Evolutionary conservation across 225 moss, liverwort and hornwort genomes (phyloP).

Genomic region (Takakia lepidozioides): DNA sequence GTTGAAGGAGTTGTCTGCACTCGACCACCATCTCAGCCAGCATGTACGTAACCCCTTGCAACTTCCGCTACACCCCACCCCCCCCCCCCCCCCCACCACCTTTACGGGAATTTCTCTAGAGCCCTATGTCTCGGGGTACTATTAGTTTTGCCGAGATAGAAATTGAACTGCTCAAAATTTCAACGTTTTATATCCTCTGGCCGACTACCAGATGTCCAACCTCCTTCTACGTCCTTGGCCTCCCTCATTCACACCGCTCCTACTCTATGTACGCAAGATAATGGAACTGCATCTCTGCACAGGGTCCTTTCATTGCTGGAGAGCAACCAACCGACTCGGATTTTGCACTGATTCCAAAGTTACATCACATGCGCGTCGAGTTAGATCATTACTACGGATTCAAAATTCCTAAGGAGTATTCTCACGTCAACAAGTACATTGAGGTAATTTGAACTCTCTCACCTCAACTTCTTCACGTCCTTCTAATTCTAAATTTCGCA

Average conservation of each 20-base stretch:
- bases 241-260: no score
- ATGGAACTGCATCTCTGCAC: background rate
- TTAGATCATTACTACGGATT: conserved; percentile 55
- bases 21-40: conserved; percentile 55
- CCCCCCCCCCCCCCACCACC: no score
- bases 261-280: no score
- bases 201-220: background rate
- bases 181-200: no score
- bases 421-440: conserved; percentile 57
- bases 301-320: conserved; percentile 87
- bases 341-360: conserved; percentile 77
- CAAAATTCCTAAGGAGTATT: conserved; percentile 45
- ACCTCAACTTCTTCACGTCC: no score
- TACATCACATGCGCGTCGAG: conserved; percentile 60
- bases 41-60: no score
- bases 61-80: no score
- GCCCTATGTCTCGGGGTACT: no score
- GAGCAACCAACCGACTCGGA: conserved; percentile 70
- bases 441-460: no score
- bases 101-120: no score
- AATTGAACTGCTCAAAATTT: background rate
- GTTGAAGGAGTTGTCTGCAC: conserved; percentile 41
- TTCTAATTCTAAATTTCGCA: no score
- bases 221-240: background rate
- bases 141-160: background rate